A percentile compares a stretch with the other conserved stretches of the same genome.
These are phyloP conservation scores for Naganishia sp. DNA, from an alignment of 1,284 basidiomycete genomes.

Conservation along the genomic window DNA sequence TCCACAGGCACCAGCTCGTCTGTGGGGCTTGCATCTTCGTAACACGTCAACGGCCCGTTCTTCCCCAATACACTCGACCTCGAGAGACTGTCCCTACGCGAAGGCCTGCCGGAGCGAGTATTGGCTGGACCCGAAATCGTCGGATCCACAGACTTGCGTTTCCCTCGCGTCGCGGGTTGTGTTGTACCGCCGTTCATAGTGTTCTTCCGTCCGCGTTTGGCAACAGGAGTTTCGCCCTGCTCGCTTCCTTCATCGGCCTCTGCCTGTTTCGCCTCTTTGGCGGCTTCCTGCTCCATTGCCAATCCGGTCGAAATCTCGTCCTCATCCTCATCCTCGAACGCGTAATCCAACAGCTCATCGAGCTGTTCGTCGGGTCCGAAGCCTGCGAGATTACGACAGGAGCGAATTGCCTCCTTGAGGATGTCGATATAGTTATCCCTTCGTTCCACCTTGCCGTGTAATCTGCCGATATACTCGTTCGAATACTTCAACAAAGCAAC, in stretches of 20 bases:
- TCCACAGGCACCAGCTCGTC: not conserved
- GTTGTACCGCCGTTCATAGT: not conserved
- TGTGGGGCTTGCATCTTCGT: not conserved
- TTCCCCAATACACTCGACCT: not conserved
- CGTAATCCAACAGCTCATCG: slow-evolving; percentile 46
- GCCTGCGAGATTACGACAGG: slow-evolving; percentile 57
- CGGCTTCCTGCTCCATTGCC: slow-evolving; percentile 17
- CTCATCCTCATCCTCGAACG: slow-evolving; percentile 44
- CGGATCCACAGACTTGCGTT: slow-evolving; percentile 10
- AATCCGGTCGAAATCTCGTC: slow-evolving; percentile 35
- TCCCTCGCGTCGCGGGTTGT: not conserved
- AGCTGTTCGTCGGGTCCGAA: slow-evolving; percentile 44
- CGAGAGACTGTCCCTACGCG: slow-evolving; percentile 6
- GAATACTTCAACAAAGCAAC: slow-evolving; percentile 85
- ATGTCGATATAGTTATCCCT: slow-evolving; percentile 76
- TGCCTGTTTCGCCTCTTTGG: not conserved
- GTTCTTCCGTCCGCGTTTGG: slow-evolving; percentile 6
- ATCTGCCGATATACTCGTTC: slow-evolving; percentile 78
- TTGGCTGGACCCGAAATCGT: not conserved
- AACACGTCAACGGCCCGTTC: not conserved
- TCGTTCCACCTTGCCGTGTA: slow-evolving; percentile 76
- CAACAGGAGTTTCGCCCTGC: not conserved
- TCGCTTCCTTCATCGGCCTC: not conserved
- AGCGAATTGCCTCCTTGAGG: slow-evolving; percentile 68
- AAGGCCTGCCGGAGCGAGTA: not conserved